phyloP scores from a whole-genome alignment of 306 rosid genomes.

The Trifolium repens region DNA sequence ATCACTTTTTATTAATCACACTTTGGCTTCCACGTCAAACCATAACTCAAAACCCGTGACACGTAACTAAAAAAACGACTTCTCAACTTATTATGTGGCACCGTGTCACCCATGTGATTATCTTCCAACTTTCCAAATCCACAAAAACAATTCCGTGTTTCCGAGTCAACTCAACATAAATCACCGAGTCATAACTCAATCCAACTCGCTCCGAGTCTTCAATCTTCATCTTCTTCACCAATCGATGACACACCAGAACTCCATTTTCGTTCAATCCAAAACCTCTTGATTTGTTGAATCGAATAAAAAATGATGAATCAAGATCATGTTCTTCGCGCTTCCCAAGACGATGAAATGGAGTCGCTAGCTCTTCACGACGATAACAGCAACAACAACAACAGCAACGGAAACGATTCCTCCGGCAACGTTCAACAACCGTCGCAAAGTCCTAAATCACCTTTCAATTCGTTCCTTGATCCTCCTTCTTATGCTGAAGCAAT shows the following conservation, averaged over 20 bases:
- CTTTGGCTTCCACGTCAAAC: slow-evolving; percentile 12
- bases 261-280: neutral
- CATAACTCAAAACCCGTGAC: neutral
- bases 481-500: slow-evolving; percentile 73
- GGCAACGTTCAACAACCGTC: slow-evolving; percentile 34
- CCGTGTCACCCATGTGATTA: neutral
- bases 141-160: neutral
- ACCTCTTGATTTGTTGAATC: neutral
- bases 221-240: slow-evolving; percentile 13
- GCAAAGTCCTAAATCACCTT: slow-evolving; percentile 52
- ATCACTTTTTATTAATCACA: neutral
- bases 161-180: slow-evolving; percentile 37
- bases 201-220: slow-evolving; percentile 3
- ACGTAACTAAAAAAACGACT: neutral
- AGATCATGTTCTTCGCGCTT: slow-evolving; percentile 36
- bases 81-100: slow-evolving; percentile 1
- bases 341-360: slow-evolving; percentile 53
- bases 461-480: slow-evolving; percentile 66
- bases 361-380: slow-evolving; percentile 52
- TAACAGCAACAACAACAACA: neutral
- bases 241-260: slow-evolving; percentile 17
- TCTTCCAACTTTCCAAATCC: neutral
- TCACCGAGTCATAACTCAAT: slow-evolving; percentile 31
- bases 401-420: neutral
- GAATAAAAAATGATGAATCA: slow-evolving; percentile 47